Conservation (phyloP, 495 filamentous ascomycete species). For the Trichocladium antarcticum region DNA sequence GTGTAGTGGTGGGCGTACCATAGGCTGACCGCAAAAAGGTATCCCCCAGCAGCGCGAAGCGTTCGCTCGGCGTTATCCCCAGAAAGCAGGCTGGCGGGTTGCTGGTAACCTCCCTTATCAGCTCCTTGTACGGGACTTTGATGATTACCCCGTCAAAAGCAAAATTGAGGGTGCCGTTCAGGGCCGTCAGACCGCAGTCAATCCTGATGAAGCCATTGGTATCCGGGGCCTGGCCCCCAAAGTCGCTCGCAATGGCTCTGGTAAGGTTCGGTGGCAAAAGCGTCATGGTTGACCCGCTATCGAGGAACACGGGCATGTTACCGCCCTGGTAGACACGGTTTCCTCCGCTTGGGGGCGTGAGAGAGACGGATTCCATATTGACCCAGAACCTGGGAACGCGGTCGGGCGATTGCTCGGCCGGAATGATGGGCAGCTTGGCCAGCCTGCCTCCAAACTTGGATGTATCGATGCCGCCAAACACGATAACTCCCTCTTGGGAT, state of each 20-base stretch:
- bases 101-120: slow-evolving; percentile 39
- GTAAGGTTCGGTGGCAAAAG: slow-evolving; percentile 64
- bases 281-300: slow-evolving; percentile 82
- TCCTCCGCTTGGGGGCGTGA: slow-evolving; percentile 38
- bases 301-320: slow-evolving; percentile 59
- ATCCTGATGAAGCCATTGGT: slow-evolving; percentile 51
- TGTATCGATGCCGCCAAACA: slow-evolving; percentile 88
- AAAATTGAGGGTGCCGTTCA: slow-evolving; percentile 60
- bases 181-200: slow-evolving; percentile 54
- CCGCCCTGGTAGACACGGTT: slow-evolving; percentile 38
- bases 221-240: slow-evolving; percentile 45
- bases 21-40: slow-evolving; percentile 90
- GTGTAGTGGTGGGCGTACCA: slow-evolving; percentile 28
- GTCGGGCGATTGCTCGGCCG: slow-evolving; percentile 34
- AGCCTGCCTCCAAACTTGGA: slow-evolving; percentile 68
- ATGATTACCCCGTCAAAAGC: slow-evolving; percentile 59
- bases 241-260: slow-evolving; percentile 49
- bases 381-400: slow-evolving; percentile 44
- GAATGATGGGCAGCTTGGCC: slow-evolving; percentile 53
- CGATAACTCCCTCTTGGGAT: slow-evolving; percentile 54
- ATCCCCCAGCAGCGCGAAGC: slow-evolving; percentile 66
- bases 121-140: slow-evolving; percentile 48
- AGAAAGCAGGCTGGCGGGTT: slow-evolving; percentile 52
- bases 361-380: slow-evolving; percentile 47
- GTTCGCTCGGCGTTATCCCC: slow-evolving; percentile 60